Percentiles rank a stretch among this genome's conserved stretches.
These are phyloP conservation scores for Podaxis sp. DNA, from an alignment of 768 basidiomycete genomes.

Conservation along the genomic window DNA sequence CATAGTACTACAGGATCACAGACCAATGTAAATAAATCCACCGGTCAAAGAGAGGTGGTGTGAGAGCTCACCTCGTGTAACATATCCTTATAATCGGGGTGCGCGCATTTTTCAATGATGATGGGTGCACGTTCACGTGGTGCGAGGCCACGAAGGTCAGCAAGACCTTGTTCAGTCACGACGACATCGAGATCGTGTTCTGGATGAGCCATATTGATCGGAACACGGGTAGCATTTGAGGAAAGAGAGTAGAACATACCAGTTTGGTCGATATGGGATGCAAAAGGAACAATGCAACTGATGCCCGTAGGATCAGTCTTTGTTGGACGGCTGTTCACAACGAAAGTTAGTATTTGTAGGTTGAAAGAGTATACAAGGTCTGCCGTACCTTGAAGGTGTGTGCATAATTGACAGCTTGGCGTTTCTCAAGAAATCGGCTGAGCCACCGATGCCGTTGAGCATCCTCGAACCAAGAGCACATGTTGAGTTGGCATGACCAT, in stretches of 20 bases:
- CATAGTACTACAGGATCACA: slow-evolving; percentile 35
- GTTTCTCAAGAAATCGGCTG: slow-evolving; percentile 46
- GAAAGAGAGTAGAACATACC: slow-evolving; percentile 25
- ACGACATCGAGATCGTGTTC: slow-evolving; percentile 49
- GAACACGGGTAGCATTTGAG: background rate
- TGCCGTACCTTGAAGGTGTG: slow-evolving; percentile 38
- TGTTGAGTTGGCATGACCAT: slow-evolving; percentile 51
- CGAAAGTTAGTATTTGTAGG: background rate
- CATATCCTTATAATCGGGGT: slow-evolving; percentile 43
- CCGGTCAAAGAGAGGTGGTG: slow-evolving; percentile 4
- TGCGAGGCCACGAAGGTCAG: slow-evolving; percentile 44
- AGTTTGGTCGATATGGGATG: slow-evolving; percentile 47
- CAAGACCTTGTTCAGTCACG: slow-evolving; percentile 49
- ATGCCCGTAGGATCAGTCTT: slow-evolving; percentile 49
- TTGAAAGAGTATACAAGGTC: background rate
- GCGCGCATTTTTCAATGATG: slow-evolving; percentile 48
- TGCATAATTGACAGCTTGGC: slow-evolving; percentile 52
- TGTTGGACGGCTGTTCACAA: slow-evolving; percentile 33
- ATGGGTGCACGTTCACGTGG: slow-evolving; percentile 44
- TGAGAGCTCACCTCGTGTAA: slow-evolving; percentile 31
- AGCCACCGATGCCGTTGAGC: slow-evolving; percentile 49
- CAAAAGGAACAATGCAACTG: slow-evolving; percentile 48
- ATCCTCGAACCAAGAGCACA: slow-evolving; percentile 49
- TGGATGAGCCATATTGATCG: slow-evolving; percentile 8
- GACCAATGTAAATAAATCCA: background rate